A percentile compares a stretch with the other conserved stretches of the same genome.
Evolutionary conservation across 768 basidiomycete genomes (phyloP).

Genomic region (Agaricus sinodeliciosus): DNA sequence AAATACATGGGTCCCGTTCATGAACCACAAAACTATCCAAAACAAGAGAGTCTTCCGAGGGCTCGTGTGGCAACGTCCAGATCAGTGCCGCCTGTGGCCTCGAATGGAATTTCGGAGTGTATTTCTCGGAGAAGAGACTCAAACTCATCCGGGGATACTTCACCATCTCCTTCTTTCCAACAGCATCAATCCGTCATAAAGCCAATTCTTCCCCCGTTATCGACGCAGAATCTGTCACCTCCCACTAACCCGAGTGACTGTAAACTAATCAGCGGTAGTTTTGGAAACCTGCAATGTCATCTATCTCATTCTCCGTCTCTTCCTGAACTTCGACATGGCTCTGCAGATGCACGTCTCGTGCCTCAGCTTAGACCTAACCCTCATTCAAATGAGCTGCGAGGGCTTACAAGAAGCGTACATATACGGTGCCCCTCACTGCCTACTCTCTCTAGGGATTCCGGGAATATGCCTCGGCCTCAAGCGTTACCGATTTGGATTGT

Average conservation of each 20-base stretch:
- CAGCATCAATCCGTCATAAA: neutral
- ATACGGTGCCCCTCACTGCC: conserved; percentile 6
- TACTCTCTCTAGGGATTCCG: neutral
- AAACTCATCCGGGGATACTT: neutral
- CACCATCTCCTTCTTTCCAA: neutral
- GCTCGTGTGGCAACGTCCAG: no score
- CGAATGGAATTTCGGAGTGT: neutral
- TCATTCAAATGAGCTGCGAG: neutral
- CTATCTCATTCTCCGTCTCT: conserved; percentile 7
- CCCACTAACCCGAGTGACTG: no score
- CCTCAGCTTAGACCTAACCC: neutral
- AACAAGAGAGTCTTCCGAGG: no score
- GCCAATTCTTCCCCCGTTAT: neutral
- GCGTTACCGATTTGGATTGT: neutral
- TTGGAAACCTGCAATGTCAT: neutral
- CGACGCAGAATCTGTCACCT: neutral
- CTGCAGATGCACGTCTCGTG: neutral
- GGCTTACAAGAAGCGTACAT: neutral
- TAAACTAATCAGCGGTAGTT: neutral
- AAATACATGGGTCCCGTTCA: no score
- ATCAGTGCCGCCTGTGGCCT: neutral
- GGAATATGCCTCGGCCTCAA: neutral
- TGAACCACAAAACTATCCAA: no score
- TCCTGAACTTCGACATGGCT: neutral
- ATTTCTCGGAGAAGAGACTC: neutral